A percentile compares a stretch with the other conserved stretches of the same genome.
Conservation (phyloP, 352 stramenopile species). For the Phytophthora citrophthora region DNA sequence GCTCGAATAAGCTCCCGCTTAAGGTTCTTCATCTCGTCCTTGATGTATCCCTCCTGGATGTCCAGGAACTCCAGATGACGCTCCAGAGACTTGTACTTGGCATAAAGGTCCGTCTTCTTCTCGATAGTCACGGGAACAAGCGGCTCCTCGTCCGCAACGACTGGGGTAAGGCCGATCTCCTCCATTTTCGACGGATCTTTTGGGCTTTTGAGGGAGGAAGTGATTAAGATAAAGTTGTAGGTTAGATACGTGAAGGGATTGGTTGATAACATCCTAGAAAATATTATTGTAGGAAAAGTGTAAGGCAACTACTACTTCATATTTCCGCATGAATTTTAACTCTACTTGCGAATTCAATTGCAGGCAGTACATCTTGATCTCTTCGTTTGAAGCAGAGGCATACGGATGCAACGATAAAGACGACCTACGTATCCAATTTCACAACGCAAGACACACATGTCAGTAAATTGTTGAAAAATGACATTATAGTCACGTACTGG, state of each 20-base stretch:
- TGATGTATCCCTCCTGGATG: conserved; percentile 99
- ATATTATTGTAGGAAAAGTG: too few relatives aligned
- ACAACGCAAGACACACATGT: too few relatives aligned
- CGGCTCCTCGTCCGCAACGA: conserved; percentile 52
- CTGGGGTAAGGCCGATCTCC: conserved; percentile 58
- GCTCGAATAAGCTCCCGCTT: conserved; percentile 99
- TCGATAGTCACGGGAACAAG: conserved; percentile 62
- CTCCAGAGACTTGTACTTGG: conserved; percentile 81
- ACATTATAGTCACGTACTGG: conserved; percentile 36
- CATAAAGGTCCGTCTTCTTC: conserved; percentile 77
- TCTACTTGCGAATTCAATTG: conserved; percentile 61
- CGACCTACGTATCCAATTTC: conserved; percentile 32
- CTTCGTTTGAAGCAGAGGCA: conserved; percentile 79
- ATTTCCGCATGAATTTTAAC: conserved; percentile 54
- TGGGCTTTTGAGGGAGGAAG: background rate
- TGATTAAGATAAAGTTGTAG: background rate
- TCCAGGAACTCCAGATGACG: conserved; percentile 85
- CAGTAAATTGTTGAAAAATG: background rate
- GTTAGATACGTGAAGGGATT: too few relatives aligned
- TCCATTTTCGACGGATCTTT: conserved; percentile 48
- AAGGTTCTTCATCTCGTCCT: conserved; percentile 99
- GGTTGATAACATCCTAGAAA: too few relatives aligned
- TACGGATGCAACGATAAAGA: conserved; percentile 53
- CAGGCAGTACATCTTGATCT: conserved; percentile 72
- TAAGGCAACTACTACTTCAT: conserved; percentile 14